A percentile compares a stretch with the other conserved stretches of the same genome.
Conservation (phyloP, 2,329 filamentous ascomycete species). For the Penicillium sp. region DNA sequence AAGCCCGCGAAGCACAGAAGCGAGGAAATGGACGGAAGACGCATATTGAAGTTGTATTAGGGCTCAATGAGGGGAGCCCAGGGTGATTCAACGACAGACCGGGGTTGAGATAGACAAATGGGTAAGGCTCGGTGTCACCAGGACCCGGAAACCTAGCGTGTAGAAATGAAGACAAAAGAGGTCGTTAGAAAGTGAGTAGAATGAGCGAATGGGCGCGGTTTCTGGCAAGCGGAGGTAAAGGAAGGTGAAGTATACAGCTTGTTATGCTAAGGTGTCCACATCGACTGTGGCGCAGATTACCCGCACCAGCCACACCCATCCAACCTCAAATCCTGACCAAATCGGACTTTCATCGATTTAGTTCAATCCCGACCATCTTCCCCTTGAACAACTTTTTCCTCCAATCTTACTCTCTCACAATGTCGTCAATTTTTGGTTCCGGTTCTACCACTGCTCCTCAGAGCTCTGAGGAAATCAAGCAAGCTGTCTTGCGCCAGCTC, state of each 20-base stretch:
- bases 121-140: slow-evolving; percentile 21
- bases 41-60: slow-evolving; percentile 27
- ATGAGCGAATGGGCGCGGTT: slow-evolving; percentile 12
- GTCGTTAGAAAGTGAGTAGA: slow-evolving; percentile 4
- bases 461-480: slow-evolving; percentile 42
- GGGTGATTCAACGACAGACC: slow-evolving; percentile 22
- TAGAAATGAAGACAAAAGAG: not conserved
- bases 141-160: slow-evolving; percentile 21
- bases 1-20: slow-evolving; percentile 37
- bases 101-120: slow-evolving; percentile 14
- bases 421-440: slow-evolving; percentile 41
- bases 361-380: not conserved
- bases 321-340: slow-evolving; percentile 12
- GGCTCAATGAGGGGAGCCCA: slow-evolving; percentile 14
- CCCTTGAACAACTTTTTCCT: not conserved
- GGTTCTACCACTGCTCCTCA: slow-evolving; percentile 27
- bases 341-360: slow-evolving; percentile 5
- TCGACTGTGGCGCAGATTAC: slow-evolving; percentile 12
- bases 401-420: slow-evolving; percentile 20
- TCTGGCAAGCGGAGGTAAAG: not conserved
- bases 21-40: slow-evolving; percentile 34
- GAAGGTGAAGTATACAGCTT: slow-evolving; percentile 13
- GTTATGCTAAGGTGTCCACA: slow-evolving; percentile 21
- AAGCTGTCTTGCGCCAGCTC: slow-evolving; percentile 61
- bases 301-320: slow-evolving; percentile 6